Percentiles rank a stretch among this genome's conserved stretches.
phyloP scores from a whole-genome alignment of 805 yeast species.

The Nakazawaea pomicola region DNA sequence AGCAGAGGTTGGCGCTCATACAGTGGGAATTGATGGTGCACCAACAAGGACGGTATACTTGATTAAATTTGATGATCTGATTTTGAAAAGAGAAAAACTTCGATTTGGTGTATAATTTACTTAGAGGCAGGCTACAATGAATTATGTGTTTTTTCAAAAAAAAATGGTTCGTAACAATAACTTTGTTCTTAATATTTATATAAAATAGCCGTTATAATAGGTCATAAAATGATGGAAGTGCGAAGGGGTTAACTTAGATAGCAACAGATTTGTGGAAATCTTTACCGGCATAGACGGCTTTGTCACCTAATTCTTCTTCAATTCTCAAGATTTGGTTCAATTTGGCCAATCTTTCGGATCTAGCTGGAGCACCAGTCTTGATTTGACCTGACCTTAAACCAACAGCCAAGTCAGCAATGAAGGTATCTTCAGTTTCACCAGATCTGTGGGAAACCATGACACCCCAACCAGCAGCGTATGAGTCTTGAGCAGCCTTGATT shows the following conservation, averaged over 20 bases:
- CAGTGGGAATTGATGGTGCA: slow-evolving; percentile 52
- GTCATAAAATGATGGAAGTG: too few species aligned
- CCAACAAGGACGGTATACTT: slow-evolving; percentile 73
- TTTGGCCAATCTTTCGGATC: slow-evolving; percentile 99
- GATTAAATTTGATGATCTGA: slow-evolving; percentile 59
- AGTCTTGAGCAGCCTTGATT: slow-evolving; percentile 92
- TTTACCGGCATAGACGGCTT: slow-evolving; percentile 93
- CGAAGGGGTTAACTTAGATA: slow-evolving; percentile 24
- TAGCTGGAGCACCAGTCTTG: slow-evolving; percentile 99
- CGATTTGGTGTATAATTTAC: slow-evolving; percentile 27
- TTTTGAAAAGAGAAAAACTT: slow-evolving; percentile 48
- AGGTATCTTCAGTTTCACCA: slow-evolving; percentile 99
- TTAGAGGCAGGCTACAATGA: neutral
- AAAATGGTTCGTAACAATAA: too few species aligned
- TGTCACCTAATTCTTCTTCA: slow-evolving; percentile 97
- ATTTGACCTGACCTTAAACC: slow-evolving; percentile 98
- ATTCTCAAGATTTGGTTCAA: slow-evolving; percentile 97
- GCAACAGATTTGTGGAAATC: slow-evolving; percentile 64
- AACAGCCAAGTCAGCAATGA: slow-evolving; percentile 96
- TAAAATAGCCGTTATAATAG: too few species aligned
- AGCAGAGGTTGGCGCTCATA: slow-evolving; percentile 80
- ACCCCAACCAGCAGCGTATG: slow-evolving; percentile 97
- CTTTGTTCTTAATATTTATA: too few species aligned
- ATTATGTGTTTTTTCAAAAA: too few species aligned
- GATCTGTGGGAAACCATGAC: slow-evolving; percentile 99